A percentile compares a stretch with the other conserved stretches of the same genome.
These are phyloP conservation scores for Cutaneotrichosporon arboriforme DNA, from an alignment of 1,284 basidiomycete species.

Conservation along the genomic window DNA sequence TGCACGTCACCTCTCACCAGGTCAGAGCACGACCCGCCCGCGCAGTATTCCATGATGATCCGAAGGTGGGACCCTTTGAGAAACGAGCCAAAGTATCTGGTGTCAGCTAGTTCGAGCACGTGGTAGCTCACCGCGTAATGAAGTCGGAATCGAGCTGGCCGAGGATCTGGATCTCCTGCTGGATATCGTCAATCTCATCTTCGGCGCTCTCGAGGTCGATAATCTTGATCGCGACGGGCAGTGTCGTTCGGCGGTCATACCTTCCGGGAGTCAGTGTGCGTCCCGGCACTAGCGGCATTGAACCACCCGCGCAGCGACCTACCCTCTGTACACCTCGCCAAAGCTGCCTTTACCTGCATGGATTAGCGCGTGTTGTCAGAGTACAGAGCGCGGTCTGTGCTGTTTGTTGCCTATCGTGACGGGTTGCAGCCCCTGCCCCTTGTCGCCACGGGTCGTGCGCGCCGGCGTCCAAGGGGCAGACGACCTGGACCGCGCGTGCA, in stretches of 20 bases:
- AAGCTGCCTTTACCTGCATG: conserved; percentile 84
- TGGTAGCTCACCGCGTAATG: conserved; percentile 85
- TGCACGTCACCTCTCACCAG: conserved; percentile 39
- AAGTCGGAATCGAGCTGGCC: conserved; percentile 94
- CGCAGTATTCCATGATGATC: conserved; percentile 96
- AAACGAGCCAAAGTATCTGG: conserved; percentile 88
- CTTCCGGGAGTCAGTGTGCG: conserved; percentile 48
- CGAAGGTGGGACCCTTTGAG: conserved; percentile 92
- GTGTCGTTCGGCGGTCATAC: conserved; percentile 84
- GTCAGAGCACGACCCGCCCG: conserved; percentile 54
- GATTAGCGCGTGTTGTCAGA: neutral
- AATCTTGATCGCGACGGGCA: conserved; percentile 95
- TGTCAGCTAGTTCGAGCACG: conserved; percentile 11
- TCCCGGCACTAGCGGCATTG: neutral
- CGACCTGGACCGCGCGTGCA: no score
- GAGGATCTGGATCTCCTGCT: conserved; percentile 97
- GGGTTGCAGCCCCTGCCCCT: neutral
- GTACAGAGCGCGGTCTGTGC: neutral
- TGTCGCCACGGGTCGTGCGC: neutral
- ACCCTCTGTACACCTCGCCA: conserved; percentile 97
- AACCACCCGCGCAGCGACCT: no score
- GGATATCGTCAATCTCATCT: conserved; percentile 99
- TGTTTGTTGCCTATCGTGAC: neutral
- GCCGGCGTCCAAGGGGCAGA: neutral
- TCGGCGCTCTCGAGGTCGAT: conserved; percentile 98